A percentile compares a stretch with the other conserved stretches of the same genome.
Conservation (phyloP, 306 rosid genomes). For the Fagus sylvatica region DNA sequence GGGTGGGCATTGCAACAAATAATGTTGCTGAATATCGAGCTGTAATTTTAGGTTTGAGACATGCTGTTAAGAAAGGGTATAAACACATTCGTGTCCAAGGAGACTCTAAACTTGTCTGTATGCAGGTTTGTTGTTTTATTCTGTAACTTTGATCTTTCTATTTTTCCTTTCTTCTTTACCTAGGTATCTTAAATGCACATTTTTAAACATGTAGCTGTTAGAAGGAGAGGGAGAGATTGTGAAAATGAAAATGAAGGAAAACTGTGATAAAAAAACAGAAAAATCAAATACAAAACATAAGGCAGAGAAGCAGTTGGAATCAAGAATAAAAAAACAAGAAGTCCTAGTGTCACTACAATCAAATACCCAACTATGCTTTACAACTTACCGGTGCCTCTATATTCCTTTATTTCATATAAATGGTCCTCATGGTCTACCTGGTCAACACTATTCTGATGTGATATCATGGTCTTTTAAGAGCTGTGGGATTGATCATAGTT, state of each 20-base stretch:
- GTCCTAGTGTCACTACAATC: not conserved
- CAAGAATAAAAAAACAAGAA: not conserved
- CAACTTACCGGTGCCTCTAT: too few relatives aligned
- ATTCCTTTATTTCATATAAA: too few relatives aligned
- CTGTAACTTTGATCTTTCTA: not conserved
- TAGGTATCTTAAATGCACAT: not conserved
- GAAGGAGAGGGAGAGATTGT: not conserved
- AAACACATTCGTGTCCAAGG: slow-evolving; percentile 59
- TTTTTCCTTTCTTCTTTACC: not conserved
- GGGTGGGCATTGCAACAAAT: slow-evolving; percentile 70
- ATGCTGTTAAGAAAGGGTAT: slow-evolving; percentile 63
- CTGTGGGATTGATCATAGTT: not conserved
- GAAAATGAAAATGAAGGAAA: not conserved
- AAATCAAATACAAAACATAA: not conserved
- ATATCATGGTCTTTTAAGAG: too few relatives aligned
- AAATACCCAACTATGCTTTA: not conserved
- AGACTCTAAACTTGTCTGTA: slow-evolving; percentile 82
- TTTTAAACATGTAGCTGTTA: not conserved
- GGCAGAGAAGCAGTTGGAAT: not conserved
- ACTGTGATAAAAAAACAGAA: not conserved
- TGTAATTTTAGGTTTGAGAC: slow-evolving; percentile 67
- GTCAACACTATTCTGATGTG: too few relatives aligned
- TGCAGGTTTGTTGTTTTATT: slow-evolving; percentile 67
- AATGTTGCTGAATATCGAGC: slow-evolving; percentile 84
- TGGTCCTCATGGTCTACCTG: too few relatives aligned